Evolutionary conservation across 805 yeast genomes (phyloP), one percentile per base, ranked within the genome.

Genomic region (Suhomyces vadensis): DNA sequence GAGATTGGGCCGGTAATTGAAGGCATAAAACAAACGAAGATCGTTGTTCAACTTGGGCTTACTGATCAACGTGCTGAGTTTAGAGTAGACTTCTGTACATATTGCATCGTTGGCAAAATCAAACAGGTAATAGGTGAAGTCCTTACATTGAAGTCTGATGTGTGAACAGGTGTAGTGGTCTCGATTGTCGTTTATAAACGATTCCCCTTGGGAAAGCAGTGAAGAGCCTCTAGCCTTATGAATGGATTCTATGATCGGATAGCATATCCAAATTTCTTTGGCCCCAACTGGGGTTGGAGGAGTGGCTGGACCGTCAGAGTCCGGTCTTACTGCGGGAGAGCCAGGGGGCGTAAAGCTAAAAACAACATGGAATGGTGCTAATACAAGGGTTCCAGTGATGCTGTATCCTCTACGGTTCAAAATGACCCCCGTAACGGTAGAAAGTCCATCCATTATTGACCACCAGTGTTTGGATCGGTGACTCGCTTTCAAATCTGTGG

Each of bases 191-290:
- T 51, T 49, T 19, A 41, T 39, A 10, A 21, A 41, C 19, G 29
- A 10, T 7, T 21, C 26, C 9, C 42, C 16, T n/a, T 19, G 26
- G 14, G 19, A 44, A 21, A 14, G 17, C 2, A 19, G 31, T 5
- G 23, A 68, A 42, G 85, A 62, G 50, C 91, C 82, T 49, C 78
- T 63, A 48, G 78, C 68, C 60, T 79, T 75, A 52, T 77, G 77
- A 1, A 85, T 80, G 37, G 72, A 73, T 38, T 80, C 83, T 24
- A 91, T 82, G 50, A 90, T 79, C 1, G 97, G 97, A 63, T 89
- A 92, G 47, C 95, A 85, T 23, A 89, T 76, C 99, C 98, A 94
- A 23, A 88, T 78, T 61, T 94, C 98, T 45, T 81, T 70, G 22
- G 26, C 17, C n/a, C 36, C 25, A 6, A 20, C 23, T 26, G 19